Base-by-base conservation (phyloP, 257 asterid species). In the Solanum etuberosum region DNA sequence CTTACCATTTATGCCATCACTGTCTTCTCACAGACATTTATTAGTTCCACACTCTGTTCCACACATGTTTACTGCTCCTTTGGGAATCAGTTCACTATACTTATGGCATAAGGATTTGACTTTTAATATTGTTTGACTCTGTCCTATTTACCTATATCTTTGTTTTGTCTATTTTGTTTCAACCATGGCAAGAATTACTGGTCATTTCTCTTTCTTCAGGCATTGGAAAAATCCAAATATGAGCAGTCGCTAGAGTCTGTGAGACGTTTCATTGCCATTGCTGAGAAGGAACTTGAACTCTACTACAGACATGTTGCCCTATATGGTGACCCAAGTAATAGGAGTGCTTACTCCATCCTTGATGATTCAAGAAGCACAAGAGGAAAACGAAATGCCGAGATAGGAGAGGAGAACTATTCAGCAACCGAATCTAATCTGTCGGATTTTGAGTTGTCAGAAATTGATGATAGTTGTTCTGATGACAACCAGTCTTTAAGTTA, bases 181-280 rank as follows among this genome's bases (percentile, higher is more conserved):
- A 29, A 80, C 6, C 38, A 46, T 80, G 42, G 27, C 27, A 80
- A 27, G 40, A 80, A 16, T 80, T 29, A 37, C 43, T 40, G 29
- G 63, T 86, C 14, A 29, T 70, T 87, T 72, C 27, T 88, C 86
- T 65, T 85, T 78, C 84, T 78, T 81, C 93, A 95, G 98, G 99
- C 99, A 34, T 90, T 93, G 91, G 97, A 94, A 88, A 96, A 95
- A 90, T 94, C 98, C 37, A 96, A 94, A 82, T 94, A 94, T 31
- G 98, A 95, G 90, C 99, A 96, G 61, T 96, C 99, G 12, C 95
- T 97, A 2, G 98, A 95, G 86, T 95, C 98, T 43, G 98, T 94
- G 86, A 91, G 95, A 76, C 94, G 93, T 73, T 95, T 97, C 90
- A 97, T 94, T 91, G 95, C 95, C 85, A 92, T 94, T 72, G 92